Base-by-base conservation (phyloP, 768 basidiomycete species). In the Hortiboletus campestris region DNA sequence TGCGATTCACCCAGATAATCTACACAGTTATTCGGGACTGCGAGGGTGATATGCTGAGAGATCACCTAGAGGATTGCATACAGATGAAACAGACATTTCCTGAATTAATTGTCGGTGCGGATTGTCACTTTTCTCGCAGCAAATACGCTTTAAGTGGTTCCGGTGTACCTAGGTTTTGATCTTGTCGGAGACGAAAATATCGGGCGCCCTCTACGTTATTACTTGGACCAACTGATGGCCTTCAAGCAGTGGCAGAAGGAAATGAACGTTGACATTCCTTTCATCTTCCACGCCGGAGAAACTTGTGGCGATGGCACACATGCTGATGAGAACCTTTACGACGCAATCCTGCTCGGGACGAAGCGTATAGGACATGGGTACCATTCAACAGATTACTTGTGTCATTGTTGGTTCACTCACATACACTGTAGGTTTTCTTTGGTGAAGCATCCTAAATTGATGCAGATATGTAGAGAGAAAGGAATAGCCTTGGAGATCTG, bases 331-430 rank as follows among this genome's bases (percentile, higher is more conserved):
- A 91, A 91, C 64, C 69, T 91, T 29, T 91, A 87, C 60, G 90
- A 92, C 65, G 89, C 89, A 7, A 83, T 92, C 48, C 73, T 91
- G 38, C 74, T 91, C 8, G 89, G 85, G 13, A 89, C 89, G 10
- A 89, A 84, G 65, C 81, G 89, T 20, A 91, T 91, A 51, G 90
- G 90, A 0, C 90, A 93, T 71, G 90, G 88, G 88, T 88, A 56
- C 29, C 70, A 51, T 19, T 34, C 31, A 39, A 14, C 2, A 16
- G 22, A 20, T 39, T 34, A 4, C 35, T 31, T 31, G 19, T 28
- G 13, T 35, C 28, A 14, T 48, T 11, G 17, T 28, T 32, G 53
- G 12, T 53, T 29, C 22, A 36, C 17, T 55, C 29, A 62, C 51
- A 4, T 6, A 4, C 32, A 13, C 12, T 40, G 0, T 50, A 89